Conservation (phyloP, 1,139 yeast genomes). For the Geotrichum klebahnii region DNA sequence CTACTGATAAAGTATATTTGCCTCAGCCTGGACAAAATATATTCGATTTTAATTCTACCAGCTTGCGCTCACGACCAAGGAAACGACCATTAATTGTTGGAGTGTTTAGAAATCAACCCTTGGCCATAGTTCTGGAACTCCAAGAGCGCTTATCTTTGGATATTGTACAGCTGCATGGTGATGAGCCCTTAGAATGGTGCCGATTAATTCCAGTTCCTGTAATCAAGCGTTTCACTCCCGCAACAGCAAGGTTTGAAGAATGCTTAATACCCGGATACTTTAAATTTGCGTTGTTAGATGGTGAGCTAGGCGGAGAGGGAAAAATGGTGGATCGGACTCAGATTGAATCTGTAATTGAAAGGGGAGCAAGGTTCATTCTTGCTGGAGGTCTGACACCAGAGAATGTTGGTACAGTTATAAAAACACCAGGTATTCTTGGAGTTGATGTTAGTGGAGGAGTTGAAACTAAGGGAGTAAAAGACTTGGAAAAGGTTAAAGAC, state of each 20-base stretch:
- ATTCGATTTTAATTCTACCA: not conserved
- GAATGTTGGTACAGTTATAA: conserved; percentile 57
- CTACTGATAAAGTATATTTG: not conserved
- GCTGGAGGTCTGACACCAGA: conserved; percentile 88
- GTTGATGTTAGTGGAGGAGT: conserved; percentile 96
- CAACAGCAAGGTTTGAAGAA: conserved; percentile 44
- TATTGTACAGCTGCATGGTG: conserved; percentile 84
- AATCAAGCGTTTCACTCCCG: conserved; percentile 69
- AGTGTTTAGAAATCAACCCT: conserved; percentile 78
- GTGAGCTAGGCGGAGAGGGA: conserved; percentile 93
- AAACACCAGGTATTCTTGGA: conserved; percentile 59
- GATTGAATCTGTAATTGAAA: conserved; percentile 43
- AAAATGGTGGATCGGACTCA: conserved; percentile 64
- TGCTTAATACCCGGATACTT: conserved; percentile 43
- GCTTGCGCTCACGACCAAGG: not conserved
- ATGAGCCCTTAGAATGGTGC: conserved; percentile 63
- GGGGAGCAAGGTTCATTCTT: conserved; percentile 54
- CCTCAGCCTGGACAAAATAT: conserved; percentile 13
- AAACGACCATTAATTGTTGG: conserved; percentile 75
- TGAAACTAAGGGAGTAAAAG: conserved; percentile 73
- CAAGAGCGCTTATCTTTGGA: conserved; percentile 57
- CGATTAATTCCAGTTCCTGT: conserved; percentile 53
- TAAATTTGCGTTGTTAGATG: conserved; percentile 66
- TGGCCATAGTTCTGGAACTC: conserved; percentile 53
- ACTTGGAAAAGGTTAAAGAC: conserved; percentile 51